A percentile compares a stretch with the other conserved stretches of the same genome.
These are phyloP conservation scores for Pyrenochaeta sp. DNA, from an alignment of 2,329 filamentous ascomycete genomes.

Conservation along the genomic window DNA sequence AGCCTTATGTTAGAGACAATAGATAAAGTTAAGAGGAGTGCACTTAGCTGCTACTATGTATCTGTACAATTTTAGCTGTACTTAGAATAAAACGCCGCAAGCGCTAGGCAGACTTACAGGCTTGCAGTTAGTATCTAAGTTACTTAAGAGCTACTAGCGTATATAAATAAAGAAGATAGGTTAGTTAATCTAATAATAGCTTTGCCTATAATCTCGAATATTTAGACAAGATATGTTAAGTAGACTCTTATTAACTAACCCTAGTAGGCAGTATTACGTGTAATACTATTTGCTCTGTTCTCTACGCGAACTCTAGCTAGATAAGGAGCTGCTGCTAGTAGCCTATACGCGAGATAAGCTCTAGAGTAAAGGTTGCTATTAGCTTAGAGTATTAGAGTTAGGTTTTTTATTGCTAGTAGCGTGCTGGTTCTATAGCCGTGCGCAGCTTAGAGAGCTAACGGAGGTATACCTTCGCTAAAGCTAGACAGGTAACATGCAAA, in stretches of 20 bases:
- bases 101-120: constrained; percentile 41
- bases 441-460: constrained; percentile 9
- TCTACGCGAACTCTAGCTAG: neutral
- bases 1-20: constrained; percentile 21
- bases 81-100: constrained; percentile 51
- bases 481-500: constrained; percentile 22
- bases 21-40: constrained; percentile 30
- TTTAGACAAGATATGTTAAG: constrained; percentile 46
- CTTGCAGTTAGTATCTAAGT: constrained; percentile 28
- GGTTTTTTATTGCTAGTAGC: constrained; percentile 12
- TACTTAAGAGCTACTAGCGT: constrained; percentile 22
- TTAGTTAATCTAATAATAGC: constrained; percentile 39
- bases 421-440: constrained; percentile 6
- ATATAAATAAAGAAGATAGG: constrained; percentile 41
- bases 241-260: constrained; percentile 14
- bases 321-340: neutral
- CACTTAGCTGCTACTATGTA: constrained; percentile 57
- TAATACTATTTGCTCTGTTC: constrained; percentile 16
- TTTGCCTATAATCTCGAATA: constrained; percentile 37
- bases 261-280: constrained; percentile 21
- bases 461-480: constrained; percentile 8
- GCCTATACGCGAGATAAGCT: no score
- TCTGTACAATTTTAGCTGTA: constrained; percentile 51
- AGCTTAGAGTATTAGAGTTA: constrained; percentile 4
- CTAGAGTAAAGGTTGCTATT: neutral